These are phyloP conservation scores for Daldinia concentrica DNA, from an alignment of 495 filamentous ascomycete genomes.

Conservation along the genomic window DNA sequence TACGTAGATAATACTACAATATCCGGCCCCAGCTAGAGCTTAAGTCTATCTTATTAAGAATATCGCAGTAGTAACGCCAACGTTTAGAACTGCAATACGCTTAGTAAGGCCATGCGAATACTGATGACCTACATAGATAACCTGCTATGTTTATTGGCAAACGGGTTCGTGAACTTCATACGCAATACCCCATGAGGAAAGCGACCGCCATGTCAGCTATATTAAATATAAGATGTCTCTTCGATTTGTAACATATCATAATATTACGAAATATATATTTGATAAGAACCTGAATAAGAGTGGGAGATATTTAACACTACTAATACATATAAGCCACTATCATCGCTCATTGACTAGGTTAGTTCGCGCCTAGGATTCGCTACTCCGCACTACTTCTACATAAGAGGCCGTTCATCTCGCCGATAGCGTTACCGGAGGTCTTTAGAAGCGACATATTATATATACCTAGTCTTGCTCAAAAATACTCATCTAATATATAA, in stretches of 20 bases:
- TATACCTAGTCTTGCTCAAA: neutral
- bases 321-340: constrained; percentile 7
- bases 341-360: constrained; percentile 19
- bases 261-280: neutral
- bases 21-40: neutral
- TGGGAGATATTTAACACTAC: neutral
- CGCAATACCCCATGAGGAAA: neutral
- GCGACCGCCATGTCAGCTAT: neutral
- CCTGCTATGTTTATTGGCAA: neutral
- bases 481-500: neutral
- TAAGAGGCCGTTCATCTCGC: constrained; percentile 2
- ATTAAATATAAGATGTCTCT: neutral
- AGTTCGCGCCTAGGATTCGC: constrained; percentile 1
- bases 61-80: neutral
- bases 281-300: constrained; percentile 3
- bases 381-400: constrained; percentile 25
- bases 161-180: neutral
- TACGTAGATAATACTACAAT: constrained; percentile 1
- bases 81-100: neutral
- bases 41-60: neutral
- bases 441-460: neutral
- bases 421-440: neutral
- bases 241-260: neutral
- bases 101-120: constrained; percentile 19
- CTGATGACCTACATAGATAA: neutral